Evolutionary conservation across 192 early-diverging fungal genomes (phyloP).

Genomic region (Umbelopsis ramanniana): DNA sequence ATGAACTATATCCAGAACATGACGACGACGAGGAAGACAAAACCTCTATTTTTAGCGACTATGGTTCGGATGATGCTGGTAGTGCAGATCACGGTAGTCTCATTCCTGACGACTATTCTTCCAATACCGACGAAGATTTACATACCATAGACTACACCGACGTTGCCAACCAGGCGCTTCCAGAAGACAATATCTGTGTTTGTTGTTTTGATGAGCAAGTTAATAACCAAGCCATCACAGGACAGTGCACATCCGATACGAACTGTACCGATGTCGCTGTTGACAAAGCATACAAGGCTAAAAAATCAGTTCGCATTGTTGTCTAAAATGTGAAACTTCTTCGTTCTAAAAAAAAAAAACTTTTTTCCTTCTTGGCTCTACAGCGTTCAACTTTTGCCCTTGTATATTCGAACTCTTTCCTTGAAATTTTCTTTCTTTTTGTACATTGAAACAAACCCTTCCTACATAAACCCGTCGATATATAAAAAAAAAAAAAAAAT

Average conservation of each 20-base stretch:
- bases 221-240: background rate
- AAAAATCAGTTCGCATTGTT: constrained; percentile 19
- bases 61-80: background rate
- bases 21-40: constrained; percentile 1
- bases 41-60: background rate
- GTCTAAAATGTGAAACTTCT: background rate
- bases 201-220: constrained; percentile 15
- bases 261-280: background rate
- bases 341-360: background rate
- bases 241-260: background rate
- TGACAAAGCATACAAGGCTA: constrained; percentile 14
- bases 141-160: constrained; percentile 9
- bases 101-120: constrained; percentile 5
- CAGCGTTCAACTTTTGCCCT: background rate
- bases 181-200: constrained; percentile 21
- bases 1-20: constrained; percentile 13
- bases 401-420: background rate
- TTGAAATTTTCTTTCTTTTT: background rate
- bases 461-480: background rate
- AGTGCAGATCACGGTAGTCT: constrained; percentile 14
- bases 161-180: background rate
- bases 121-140: constrained; percentile 13
- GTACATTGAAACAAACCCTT: background rate
- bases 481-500: no score
- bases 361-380: background rate